These are phyloP conservation scores for Collybia mongolica DNA, from an alignment of 768 basidiomycete genomes.

Conservation along the genomic window DNA sequence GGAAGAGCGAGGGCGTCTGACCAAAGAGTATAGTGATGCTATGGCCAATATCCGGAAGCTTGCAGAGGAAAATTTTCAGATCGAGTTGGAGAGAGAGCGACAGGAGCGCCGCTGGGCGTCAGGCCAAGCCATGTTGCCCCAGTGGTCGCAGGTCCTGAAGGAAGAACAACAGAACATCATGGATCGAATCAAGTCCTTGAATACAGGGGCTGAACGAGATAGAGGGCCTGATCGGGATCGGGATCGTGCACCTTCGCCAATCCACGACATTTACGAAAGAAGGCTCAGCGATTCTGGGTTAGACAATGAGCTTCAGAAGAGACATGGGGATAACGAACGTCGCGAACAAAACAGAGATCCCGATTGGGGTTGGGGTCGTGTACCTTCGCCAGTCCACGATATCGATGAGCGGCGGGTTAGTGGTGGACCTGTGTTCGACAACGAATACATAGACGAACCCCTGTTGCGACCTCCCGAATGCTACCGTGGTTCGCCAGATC, in stretches of 20 bases:
- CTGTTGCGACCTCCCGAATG: conserved; percentile 15
- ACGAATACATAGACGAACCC: conserved; percentile 15
- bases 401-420: too few relatives aligned
- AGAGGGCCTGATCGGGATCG: too few relatives aligned
- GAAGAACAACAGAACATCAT: conserved; percentile 42
- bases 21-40: conserved; percentile 33
- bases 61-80: conserved; percentile 45
- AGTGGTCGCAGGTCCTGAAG: conserved; percentile 27
- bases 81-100: conserved; percentile 45
- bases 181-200: conserved; percentile 34
- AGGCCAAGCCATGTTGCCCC: conserved; percentile 27
- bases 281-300: too few relatives aligned
- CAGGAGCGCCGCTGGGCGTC: conserved; percentile 47
- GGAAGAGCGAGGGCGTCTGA: conserved; percentile 31
- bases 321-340: neutral
- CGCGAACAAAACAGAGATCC: conserved; percentile 5
- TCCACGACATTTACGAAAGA: too few relatives aligned
- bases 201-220: neutral
- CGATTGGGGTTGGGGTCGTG: conserved; percentile 8
- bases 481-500: conserved; percentile 12
- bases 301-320: neutral
- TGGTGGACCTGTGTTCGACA: too few relatives aligned
- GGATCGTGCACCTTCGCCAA: neutral
- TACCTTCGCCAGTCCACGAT: neutral
- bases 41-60: conserved; percentile 43